Base-by-base conservation (phyloP, 306 rosid species). In the Bauhinia variegata region DNA sequence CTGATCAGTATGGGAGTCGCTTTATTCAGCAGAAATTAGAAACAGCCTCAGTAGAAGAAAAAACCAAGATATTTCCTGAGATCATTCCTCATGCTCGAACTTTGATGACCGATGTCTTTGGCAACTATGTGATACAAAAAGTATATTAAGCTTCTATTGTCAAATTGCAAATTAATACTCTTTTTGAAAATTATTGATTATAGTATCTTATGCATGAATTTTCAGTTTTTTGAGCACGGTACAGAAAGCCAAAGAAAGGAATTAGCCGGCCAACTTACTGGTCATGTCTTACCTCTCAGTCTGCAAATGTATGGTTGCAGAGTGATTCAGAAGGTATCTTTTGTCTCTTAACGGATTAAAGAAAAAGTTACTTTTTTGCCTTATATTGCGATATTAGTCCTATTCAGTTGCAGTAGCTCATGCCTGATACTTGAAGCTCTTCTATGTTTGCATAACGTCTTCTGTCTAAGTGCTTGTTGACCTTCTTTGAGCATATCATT, bases 251-350 rank as follows among this genome's bases (percentile, higher is more conserved):
- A 93, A 77, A 84, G 95, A 79, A 88, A 78, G 66, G 97, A 93
- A 63, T 65, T 93, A 70, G 96, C 89, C 43, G 54, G 78, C 78
- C 95, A 89, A 80, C 84, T 90, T 56, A 80, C 86, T 15, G 95
- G 91, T 55, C 95, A 93, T 72, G 90, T 93, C 80, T 86, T 90
- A 80, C 88, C 95, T 54, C 91, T 93, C 50, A 93, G 99, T 83
- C 92, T 93, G 75, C 97, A 93, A 83, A 93, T 93, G 97, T 93
- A 93, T 79, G 99, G 97, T 52, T 90, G 99, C 87, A 80, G 99
- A 78, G 99, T 90, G 71, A 90, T 93, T 67, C 99, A 93, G 85
- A 93, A 93, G 99, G 99, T 36, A 36, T 8, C 5, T 36, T 36
- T 36, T 36, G 41, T 36, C 9, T 8, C 41, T 36, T 36, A 0